Evolutionary conservation across 2,329 filamentous ascomycete species (phyloP).

Genomic region (Bipolaris zeicola): DNA sequence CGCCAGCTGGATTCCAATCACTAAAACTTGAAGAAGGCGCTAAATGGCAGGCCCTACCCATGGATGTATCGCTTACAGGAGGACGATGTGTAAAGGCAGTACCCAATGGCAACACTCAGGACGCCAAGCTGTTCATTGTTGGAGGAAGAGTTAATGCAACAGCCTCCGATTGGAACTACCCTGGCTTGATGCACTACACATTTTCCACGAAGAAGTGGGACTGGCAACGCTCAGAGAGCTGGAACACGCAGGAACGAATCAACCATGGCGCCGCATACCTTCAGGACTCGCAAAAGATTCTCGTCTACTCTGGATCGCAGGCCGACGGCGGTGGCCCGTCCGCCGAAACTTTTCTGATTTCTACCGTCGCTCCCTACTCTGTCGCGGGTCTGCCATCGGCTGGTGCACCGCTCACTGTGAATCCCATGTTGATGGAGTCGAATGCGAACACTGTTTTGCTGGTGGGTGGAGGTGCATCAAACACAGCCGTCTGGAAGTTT

Average conservation of each 20-base stretch:
- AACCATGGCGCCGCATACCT: constrained; percentile 80
- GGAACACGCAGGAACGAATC: constrained; percentile 69
- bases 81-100: constrained; percentile 77
- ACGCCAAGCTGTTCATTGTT: constrained; percentile 76
- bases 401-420: constrained; percentile 64
- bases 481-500: constrained; percentile 75
- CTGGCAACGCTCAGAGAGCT: constrained; percentile 56
- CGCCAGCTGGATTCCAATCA: constrained; percentile 74
- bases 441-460: constrained; percentile 72
- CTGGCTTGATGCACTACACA: constrained; percentile 74
- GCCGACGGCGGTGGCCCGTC: constrained; percentile 64
- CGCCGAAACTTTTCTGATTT: constrained; percentile 76
- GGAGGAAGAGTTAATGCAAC: constrained; percentile 64
- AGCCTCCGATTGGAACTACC: constrained; percentile 59
- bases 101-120: constrained; percentile 60
- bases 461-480: constrained; percentile 72
- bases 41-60: constrained; percentile 70
- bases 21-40: constrained; percentile 71
- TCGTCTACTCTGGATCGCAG: constrained; percentile 80
- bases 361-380: constrained; percentile 66
- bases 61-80: constrained; percentile 73
- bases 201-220: constrained; percentile 65
- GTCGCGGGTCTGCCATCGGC: constrained; percentile 59
- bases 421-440: constrained; percentile 77
- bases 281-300: constrained; percentile 69